A percentile compares a stretch with the other conserved stretches of the same genome.
phyloP scores from a whole-genome alignment of 169 alveolate species.

The Fabrea salina region DNA sequence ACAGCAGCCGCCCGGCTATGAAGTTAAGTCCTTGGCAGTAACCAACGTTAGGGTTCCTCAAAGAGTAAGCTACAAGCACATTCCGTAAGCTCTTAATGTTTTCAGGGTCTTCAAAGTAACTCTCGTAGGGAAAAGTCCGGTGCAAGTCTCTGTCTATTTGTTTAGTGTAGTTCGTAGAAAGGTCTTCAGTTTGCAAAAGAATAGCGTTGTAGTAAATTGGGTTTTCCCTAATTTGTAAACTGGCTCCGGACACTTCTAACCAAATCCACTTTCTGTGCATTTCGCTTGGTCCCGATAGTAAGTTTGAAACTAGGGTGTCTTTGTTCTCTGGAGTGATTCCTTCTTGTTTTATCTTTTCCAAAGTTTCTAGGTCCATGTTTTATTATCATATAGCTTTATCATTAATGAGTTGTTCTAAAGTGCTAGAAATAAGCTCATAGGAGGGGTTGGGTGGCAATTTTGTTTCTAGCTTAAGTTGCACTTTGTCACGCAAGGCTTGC shows the following conservation, averaged over 20 bases:
- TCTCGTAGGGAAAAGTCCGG: neutral
- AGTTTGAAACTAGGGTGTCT: no score
- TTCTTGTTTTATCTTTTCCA: no score
- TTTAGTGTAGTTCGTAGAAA: neutral
- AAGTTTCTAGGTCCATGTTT: no score
- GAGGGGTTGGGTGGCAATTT: no score
- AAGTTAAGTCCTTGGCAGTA: slow-evolving; percentile 63
- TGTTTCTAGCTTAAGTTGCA: no score
- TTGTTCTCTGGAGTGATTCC: no score
- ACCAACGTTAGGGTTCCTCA: slow-evolving; percentile 50
- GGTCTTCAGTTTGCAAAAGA: neutral
- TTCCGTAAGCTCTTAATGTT: slow-evolving; percentile 29
- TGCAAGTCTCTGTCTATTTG: slow-evolving; percentile 6
- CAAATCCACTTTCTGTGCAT: neutral
- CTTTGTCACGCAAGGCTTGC: no score
- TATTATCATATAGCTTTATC: no score
- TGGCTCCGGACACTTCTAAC: neutral
- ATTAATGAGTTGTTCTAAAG: no score
- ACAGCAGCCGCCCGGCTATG: slow-evolving; percentile 42
- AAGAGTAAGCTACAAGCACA: slow-evolving; percentile 47
- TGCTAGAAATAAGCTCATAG: no score
- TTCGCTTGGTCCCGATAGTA: no score
- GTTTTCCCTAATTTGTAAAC: neutral
- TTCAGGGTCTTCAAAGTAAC: neutral
- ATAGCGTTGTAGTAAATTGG: neutral